Percentiles rank a stretch among this genome's conserved stretches.
These are phyloP conservation scores for Fraxinus dipetala DNA, from an alignment of 305 asterid species.

Conservation along the genomic window DNA sequence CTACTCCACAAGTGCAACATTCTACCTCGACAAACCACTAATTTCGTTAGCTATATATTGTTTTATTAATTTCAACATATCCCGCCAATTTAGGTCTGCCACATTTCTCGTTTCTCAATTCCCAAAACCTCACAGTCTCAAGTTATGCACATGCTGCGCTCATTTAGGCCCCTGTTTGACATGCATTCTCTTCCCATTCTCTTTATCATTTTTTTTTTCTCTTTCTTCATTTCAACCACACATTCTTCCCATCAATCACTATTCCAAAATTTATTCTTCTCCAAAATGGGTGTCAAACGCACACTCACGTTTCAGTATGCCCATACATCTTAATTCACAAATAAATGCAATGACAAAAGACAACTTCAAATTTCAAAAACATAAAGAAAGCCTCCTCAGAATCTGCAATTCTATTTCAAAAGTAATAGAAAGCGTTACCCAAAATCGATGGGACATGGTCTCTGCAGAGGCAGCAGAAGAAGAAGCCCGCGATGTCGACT, in stretches of 20 bases:
- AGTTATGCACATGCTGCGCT: not conserved
- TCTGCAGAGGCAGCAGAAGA: slow-evolving; percentile 47
- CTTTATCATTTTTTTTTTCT: no score
- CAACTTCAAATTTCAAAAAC: not conserved
- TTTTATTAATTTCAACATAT: not conserved
- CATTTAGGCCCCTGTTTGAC: not conserved
- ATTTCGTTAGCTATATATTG: not conserved
- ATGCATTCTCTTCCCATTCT: no score
- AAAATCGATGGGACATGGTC: slow-evolving; percentile 84
- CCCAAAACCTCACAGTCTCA: not conserved
- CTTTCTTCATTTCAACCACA: no score
- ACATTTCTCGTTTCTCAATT: not conserved
- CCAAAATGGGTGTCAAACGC: no score
- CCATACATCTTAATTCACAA: not conserved
- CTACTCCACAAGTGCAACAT: not conserved
- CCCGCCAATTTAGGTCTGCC: slow-evolving; percentile 3
- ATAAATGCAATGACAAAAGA: not conserved
- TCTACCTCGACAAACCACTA: not conserved
- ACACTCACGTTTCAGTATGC: not conserved
- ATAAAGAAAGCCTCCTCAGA: slow-evolving; percentile 1
- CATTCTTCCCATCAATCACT: no score
- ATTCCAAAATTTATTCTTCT: no score
- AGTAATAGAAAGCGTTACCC: slow-evolving; percentile 50
- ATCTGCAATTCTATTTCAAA: not conserved
- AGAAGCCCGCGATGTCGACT: slow-evolving; percentile 41